Base-by-base conservation (phyloP, 148 eudicot genomes). In the Linanthus parryae region DNA sequence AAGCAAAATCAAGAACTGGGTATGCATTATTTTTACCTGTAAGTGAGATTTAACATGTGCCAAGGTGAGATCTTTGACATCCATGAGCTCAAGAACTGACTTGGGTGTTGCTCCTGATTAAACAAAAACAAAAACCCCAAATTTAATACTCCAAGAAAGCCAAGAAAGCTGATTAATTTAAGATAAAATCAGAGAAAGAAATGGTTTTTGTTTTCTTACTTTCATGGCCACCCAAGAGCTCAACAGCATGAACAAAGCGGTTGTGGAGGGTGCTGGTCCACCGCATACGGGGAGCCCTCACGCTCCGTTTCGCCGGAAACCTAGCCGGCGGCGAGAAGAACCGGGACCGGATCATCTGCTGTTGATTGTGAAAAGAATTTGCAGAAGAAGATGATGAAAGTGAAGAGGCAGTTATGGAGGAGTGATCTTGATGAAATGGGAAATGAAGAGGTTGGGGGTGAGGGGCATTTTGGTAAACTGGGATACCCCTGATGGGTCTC, bases 41-140 rank as follows among this genome's bases (percentile, higher is more conserved):
- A 90, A 83, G 78, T 90, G 95, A 7, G 95, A 85, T 65, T 90
- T 90, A 52, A 90, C 97, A 83, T 90, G 97, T 14, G 97, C 95
- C 62, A 90, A 83, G 42, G 95, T 90, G 56, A 90, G 97, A 83
- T 90, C 97, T 56, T 90, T 90, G 47, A 90, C 97, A 85, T 85
- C 95, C 97, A 85, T 90, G 57, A 90, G 95, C 80, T 85, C 95
- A 53, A 90, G 84, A 49, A 90, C 95, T 28, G 92, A 83, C 72
- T 90, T 90, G 33, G 97, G 97, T 30, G 97, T 90, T 4, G 97
- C 97, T 64, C 96, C 96, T 88, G 54, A 24, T n/a, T n/a, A 51
- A 34, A 69, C n/a, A n/a, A n/a, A n/a, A n/a, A n/a, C n/a, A n/a
- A n/a, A n/a, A n/a, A n/a, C n/a, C n/a, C n/a, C n/a, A n/a, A n/a